phyloP scores from a whole-genome alignment of 2,329 filamentous ascomycete species.

The Nectriaceae sp. region DNA sequence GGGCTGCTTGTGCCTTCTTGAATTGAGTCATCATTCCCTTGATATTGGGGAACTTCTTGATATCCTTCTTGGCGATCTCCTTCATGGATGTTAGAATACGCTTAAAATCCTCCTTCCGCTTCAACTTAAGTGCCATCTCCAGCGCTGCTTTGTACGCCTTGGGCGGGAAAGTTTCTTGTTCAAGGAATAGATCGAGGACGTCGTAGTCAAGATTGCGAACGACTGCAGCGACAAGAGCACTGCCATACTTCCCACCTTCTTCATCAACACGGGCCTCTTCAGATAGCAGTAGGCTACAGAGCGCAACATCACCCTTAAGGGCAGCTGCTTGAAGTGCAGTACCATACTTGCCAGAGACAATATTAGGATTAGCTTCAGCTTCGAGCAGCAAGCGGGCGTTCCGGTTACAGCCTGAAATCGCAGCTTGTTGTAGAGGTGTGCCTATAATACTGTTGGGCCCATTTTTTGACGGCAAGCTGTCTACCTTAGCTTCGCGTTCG shows the following conservation, averaged over 20 bases:
- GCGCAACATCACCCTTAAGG: constrained; percentile 11
- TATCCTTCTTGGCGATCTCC: constrained; percentile 3
- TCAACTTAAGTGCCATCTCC: constrained; percentile 10
- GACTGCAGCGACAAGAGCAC: constrained; percentile 11
- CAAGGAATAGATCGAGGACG: constrained; percentile 8
- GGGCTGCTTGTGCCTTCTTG: constrained; percentile 5
- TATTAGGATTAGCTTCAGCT: constrained; percentile 8
- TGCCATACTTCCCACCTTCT: constrained; percentile 13
- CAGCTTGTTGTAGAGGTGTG: constrained; percentile 11
- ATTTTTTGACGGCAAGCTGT: constrained; percentile 1
- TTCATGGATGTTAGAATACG: constrained; percentile 5
- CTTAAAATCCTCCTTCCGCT: constrained; percentile 15
- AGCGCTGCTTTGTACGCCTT: constrained; percentile 10
- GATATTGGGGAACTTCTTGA: constrained; percentile 9
- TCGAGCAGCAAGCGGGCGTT: constrained; percentile 15
- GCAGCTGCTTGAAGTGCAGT: constrained; percentile 13
- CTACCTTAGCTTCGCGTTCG: constrained; percentile 3
- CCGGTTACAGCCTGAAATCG: constrained; percentile 11
- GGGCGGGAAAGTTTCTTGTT: constrained; percentile 5
- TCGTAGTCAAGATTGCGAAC: constrained; percentile 7
- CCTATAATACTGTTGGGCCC: constrained; percentile 2
- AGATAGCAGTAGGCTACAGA: constrained; percentile 6
- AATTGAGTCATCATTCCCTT: constrained; percentile 13
- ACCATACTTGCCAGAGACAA: constrained; percentile 11
- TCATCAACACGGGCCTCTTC: neutral